Base-by-base conservation (phyloP, 1,284 basidiomycete species). In the Bondarzewia mesenterica region DNA sequence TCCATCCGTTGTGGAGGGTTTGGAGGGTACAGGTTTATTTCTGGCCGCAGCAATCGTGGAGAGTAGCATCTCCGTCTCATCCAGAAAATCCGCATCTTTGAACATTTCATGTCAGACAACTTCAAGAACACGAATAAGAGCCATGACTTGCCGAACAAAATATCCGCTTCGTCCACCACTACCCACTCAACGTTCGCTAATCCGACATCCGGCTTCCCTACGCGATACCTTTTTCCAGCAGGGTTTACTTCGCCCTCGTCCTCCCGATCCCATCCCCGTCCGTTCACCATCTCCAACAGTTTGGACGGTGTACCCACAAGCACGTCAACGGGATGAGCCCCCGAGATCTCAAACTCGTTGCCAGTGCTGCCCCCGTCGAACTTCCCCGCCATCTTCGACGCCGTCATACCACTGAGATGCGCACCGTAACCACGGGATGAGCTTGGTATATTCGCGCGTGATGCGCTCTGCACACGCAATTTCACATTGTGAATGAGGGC, bases 101-200 rank as follows among this genome's bases (percentile, higher is more conserved):
- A 21, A 44, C 35, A 39, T n/a, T 23, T 2, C 27, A 15, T 16
- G 10, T 50, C 22, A 42, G 42, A 37, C 22, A 44, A 23, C 27
- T 7, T 20, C 32, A 3, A 44, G 36, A 20, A 20, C 18, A 21
- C 23, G 44, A 48, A 2, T 32, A 4, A 35, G 32, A 38, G 21
- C 7, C 47, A 15, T 6, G 20, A 67, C 76, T 50, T 53, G 86
- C 89, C 89, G 48, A 93, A 84, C n/a, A 93, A 69, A 26, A 93
- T 80, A 60, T 95, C 91, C 0, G 92, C 89, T 61, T 95, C 91
- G 54, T 94, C 91, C 2, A 93, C 70, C 1, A 93, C 73, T 5
- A 94, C 79, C 88, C 89, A 93, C 58, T 93, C 87, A 1, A 93
- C 69, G 41, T 76, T 73, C 45, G 71, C 72, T 20, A 89, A 64